Percentiles rank a stretch among this genome's conserved stretches.
Evolutionary conservation across 2,329 filamentous ascomycete species (phyloP).

Genomic region (Madurella mycetomatis): DNA sequence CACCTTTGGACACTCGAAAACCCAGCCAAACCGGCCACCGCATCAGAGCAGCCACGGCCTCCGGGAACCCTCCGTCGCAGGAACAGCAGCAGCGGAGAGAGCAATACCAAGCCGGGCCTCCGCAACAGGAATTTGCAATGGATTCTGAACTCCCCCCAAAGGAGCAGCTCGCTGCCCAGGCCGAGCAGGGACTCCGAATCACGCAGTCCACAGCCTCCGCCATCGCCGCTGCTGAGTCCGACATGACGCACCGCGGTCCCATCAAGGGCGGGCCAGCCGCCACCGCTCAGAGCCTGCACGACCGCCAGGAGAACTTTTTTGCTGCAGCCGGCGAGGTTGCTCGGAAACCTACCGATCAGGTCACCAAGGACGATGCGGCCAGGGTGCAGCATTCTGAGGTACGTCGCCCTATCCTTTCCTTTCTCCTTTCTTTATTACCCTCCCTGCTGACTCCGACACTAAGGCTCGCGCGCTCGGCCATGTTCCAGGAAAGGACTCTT

Average conservation of each 20-base stretch:
- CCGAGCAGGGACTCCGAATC: slow-evolving; percentile 26
- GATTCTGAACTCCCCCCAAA: slow-evolving; percentile 13
- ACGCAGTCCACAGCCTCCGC: slow-evolving; percentile 27
- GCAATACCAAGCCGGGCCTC: too few species aligned
- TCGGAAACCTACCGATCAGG: slow-evolving; percentile 26
- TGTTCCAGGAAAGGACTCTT: slow-evolving; percentile 26
- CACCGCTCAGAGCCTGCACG: slow-evolving; percentile 32
- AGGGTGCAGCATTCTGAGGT: slow-evolving; percentile 20
- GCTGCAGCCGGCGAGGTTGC: slow-evolving; percentile 29
- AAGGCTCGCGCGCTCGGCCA: slow-evolving; percentile 23
- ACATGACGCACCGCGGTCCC: slow-evolving; percentile 29
- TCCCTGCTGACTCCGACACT: not conserved
- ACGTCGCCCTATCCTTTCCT: not conserved
- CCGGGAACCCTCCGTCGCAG: not conserved
- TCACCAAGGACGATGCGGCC: slow-evolving; percentile 32
- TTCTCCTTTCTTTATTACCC: not conserved
- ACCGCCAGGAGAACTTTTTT: slow-evolving; percentile 33
- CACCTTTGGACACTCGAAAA: slow-evolving; percentile 13
- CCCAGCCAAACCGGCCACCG: not conserved
- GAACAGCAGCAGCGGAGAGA: not conserved
- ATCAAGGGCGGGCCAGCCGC: slow-evolving; percentile 33
- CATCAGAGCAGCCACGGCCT: not conserved
- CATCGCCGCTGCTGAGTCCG: slow-evolving; percentile 27
- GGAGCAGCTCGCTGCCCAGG: slow-evolving; percentile 18
- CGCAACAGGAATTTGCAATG: not conserved